These are phyloP conservation scores for Candida easanensis DNA, from an alignment of 805 yeast genomes.

Conservation along the genomic window DNA sequence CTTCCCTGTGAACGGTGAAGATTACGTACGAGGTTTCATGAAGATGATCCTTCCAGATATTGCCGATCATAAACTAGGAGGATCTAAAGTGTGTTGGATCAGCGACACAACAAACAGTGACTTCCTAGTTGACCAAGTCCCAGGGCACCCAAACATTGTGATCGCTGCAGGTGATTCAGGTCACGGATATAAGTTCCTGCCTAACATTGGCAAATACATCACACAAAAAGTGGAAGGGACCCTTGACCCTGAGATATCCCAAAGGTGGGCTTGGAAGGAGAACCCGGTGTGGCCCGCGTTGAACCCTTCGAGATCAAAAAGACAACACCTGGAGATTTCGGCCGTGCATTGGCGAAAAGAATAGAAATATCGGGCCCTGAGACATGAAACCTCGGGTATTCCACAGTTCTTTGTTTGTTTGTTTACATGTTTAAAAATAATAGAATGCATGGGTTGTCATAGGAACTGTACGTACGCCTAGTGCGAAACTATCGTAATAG, in stretches of 20 bases:
- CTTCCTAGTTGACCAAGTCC: slow-evolving; percentile 39
- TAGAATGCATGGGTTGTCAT: too few relatives aligned
- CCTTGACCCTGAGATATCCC: slow-evolving; percentile 22
- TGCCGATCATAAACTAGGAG: slow-evolving; percentile 30
- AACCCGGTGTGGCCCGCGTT: slow-evolving; percentile 19
- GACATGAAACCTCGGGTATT: too few relatives aligned
- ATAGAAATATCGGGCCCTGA: too few relatives aligned
- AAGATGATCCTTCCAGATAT: slow-evolving; percentile 39
- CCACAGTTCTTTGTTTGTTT: too few relatives aligned
- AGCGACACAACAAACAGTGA: slow-evolving; percentile 40
- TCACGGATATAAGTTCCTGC: slow-evolving; percentile 45
- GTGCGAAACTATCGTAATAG: too few relatives aligned
- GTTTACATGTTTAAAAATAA: too few relatives aligned
- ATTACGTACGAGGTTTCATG: slow-evolving; percentile 29
- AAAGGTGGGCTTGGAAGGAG: slow-evolving; percentile 34
- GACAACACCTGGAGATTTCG: slow-evolving; percentile 20
- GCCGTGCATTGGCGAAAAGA: slow-evolving; percentile 14
- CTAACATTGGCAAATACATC: slow-evolving; percentile 45
- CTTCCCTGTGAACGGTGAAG: slow-evolving; percentile 31
- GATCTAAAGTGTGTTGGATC: slow-evolving; percentile 40
- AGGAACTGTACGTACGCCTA: too few relatives aligned
- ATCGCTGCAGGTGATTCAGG: slow-evolving; percentile 51
- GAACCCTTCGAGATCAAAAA: slow-evolving; percentile 16
- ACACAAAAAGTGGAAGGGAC: slow-evolving; percentile 30
- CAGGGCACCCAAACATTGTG: slow-evolving; percentile 30